A percentile compares a stretch with the other conserved stretches of the same genome.
These are phyloP conservation scores for Aureoboletus auriporus DNA, from an alignment of 768 basidiomycete species.

Conservation along the genomic window DNA sequence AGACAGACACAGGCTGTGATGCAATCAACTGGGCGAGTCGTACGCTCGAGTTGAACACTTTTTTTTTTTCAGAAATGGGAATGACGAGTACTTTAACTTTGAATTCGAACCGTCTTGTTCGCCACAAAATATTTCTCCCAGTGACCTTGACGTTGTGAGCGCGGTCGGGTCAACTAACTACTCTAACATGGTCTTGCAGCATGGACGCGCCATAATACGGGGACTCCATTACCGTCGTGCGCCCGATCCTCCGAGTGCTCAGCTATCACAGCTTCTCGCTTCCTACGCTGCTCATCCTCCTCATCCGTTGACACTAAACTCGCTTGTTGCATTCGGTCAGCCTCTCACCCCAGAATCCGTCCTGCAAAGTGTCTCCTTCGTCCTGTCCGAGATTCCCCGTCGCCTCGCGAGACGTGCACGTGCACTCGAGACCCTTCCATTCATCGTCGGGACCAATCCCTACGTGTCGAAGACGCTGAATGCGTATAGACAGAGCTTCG, in stretches of 20 bases:
- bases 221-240: constrained; percentile 33
- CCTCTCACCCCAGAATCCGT: constrained; percentile 70
- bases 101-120: no score
- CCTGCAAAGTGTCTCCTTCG: constrained; percentile 69
- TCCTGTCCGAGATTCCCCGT: constrained; percentile 71
- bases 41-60: no score
- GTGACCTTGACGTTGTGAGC: no score
- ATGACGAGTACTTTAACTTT: no score
- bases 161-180: no score
- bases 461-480: constrained; percentile 71
- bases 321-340: constrained; percentile 70
- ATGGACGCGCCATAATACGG: no score
- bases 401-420: constrained; percentile 72
- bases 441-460: constrained; percentile 87
- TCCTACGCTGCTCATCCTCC: constrained; percentile 60
- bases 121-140: no score
- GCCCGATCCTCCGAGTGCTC: constrained; percentile 46
- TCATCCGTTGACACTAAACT: constrained; percentile 67
- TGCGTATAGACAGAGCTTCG: constrained; percentile 67
- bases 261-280: constrained; percentile 57
- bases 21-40: no score
- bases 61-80: no score
- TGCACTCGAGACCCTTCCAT: constrained; percentile 72
- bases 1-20: no score
- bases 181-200: no score